A percentile compares a stretch with the other conserved stretches of the same genome.
Evolutionary conservation across 108 stramenopile genomes (phyloP).

Genomic region (Cyclotella baltica): DNA sequence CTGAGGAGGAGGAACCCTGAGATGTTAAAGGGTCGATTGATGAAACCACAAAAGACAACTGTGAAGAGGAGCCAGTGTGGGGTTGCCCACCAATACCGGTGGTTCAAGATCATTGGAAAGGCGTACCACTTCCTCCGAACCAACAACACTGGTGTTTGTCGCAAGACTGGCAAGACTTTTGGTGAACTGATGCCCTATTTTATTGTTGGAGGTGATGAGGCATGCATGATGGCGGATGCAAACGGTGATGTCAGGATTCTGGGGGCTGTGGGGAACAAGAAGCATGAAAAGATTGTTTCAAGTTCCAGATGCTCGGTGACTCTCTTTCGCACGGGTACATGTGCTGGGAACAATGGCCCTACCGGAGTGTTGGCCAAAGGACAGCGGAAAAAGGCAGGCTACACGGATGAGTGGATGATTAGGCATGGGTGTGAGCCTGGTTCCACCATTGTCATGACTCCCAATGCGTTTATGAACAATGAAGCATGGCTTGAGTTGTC

Average conservation of each 20-base stretch:
- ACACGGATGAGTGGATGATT: neutral
- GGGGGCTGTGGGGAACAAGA: constrained; percentile 24
- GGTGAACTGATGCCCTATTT: constrained; percentile 34
- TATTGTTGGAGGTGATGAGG: too few relatives aligned
- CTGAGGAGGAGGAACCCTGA: neutral
- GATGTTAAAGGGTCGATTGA: neutral
- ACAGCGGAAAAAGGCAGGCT: neutral
- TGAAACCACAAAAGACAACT: too few relatives aligned
- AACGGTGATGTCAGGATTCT: constrained; percentile 21
- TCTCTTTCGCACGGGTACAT: constrained; percentile 16
- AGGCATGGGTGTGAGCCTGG: neutral
- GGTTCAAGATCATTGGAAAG: neutral
- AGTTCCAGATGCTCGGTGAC: constrained; percentile 16
- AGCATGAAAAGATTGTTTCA: constrained; percentile 29
- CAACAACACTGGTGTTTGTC: constrained; percentile 22
- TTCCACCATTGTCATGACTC: too few relatives aligned
- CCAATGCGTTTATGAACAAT: constrained; percentile 24
- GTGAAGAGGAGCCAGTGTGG: neutral
- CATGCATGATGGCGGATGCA: constrained; percentile 21
- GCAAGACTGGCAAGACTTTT: too few relatives aligned
- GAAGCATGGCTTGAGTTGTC: constrained; percentile 7
- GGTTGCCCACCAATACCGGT: neutral
- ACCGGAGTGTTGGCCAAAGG: constrained; percentile 29
- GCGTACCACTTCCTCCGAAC: neutral
- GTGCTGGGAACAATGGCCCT: constrained; percentile 17